Evolutionary conservation across 164 flowering plant genomes (phyloP).

Genomic region (Houttuynia cordata): DNA sequence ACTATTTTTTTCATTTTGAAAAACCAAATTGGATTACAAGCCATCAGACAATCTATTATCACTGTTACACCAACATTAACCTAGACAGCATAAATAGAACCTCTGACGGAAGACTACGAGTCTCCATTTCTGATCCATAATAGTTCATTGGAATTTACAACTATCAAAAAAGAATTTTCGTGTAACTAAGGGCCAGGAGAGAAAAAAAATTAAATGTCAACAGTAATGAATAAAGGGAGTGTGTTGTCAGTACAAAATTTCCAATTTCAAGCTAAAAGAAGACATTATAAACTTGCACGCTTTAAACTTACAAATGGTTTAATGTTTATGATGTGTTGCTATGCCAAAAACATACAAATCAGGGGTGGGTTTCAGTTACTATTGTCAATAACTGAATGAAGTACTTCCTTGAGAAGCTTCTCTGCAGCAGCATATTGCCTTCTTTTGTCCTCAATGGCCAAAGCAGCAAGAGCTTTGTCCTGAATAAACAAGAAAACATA

Average conservation of each 20-base stretch:
- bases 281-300: neutral
- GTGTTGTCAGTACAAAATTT: neutral
- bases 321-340: neutral
- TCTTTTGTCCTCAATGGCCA: conserved; percentile 90
- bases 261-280: neutral
- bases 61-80: too few relatives aligned
- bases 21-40: too few relatives aligned
- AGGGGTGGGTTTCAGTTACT: conserved; percentile 8
- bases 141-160: too few relatives aligned
- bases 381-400: conserved; percentile 67
- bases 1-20: too few relatives aligned
- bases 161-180: too few relatives aligned
- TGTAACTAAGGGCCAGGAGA: too few relatives aligned
- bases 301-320: neutral
- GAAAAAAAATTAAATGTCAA: neutral
- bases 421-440: conserved; percentile 88
- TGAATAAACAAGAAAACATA: conserved; percentile 14
- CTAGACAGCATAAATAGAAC: too few relatives aligned
- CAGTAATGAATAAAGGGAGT: neutral
- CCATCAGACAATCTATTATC: too few relatives aligned
- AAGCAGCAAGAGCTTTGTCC: conserved; percentile 91
- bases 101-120: too few relatives aligned
- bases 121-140: too few relatives aligned
- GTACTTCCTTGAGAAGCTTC: conserved; percentile 78
- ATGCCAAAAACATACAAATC: neutral